Percentiles rank a stretch among this genome's conserved stretches.
These are phyloP conservation scores for Suillus subluteus DNA, from an alignment of 768 basidiomycete genomes.

Conservation along the genomic window DNA sequence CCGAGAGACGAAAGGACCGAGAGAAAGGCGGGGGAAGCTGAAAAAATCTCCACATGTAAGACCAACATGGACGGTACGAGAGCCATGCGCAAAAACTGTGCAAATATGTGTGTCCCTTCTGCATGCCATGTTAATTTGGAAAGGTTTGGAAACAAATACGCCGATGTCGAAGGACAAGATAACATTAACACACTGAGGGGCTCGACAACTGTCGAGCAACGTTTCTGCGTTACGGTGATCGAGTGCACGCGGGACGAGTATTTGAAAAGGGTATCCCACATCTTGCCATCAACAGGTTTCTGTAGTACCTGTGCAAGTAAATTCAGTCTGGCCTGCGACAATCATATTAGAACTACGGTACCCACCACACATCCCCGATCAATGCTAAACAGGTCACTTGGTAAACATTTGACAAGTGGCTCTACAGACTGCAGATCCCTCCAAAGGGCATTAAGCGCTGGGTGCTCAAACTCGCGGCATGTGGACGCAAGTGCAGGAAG, in stretches of 20 bases:
- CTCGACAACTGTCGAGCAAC: background rate
- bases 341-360: too few species aligned
- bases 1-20: background rate
- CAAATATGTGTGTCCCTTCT: slow-evolving; percentile 21
- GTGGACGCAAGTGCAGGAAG: background rate
- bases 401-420: background rate
- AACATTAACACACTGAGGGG: slow-evolving; percentile 17
- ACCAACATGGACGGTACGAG: slow-evolving; percentile 22
- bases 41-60: background rate
- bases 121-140: slow-evolving; percentile 27
- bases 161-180: slow-evolving; percentile 18
- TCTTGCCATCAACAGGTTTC: background rate
- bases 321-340: too few species aligned
- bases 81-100: slow-evolving; percentile 26
- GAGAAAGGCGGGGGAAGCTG: background rate
- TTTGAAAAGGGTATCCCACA: background rate
- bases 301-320: background rate
- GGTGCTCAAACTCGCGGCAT: background rate
- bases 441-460: background rate
- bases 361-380: background rate
- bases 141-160: slow-evolving; percentile 27
- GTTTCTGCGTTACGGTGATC: slow-evolving; percentile 6
- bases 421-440: background rate
- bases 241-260: background rate
- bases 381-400: background rate